Evolutionary conservation across 192 early-diverging fungal species (phyloP), one percentile per base, ranked within the genome.

Genomic region (Allomyces javanicus): DNA sequence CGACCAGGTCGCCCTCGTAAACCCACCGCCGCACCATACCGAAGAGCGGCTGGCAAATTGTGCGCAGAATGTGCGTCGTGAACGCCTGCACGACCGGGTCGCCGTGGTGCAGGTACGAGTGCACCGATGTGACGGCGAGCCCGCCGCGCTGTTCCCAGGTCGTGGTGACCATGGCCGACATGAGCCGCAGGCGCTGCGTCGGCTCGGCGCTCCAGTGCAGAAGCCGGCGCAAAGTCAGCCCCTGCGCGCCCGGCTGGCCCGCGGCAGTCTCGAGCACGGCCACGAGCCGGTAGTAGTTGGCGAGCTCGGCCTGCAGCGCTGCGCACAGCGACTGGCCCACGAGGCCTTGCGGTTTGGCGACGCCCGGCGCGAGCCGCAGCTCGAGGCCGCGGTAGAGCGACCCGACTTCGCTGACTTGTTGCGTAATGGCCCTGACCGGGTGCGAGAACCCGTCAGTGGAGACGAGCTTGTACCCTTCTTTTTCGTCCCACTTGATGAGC

Each of bases 1-100:
- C 96, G 23, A 87, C 85, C 55, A 99, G 77, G 74, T 94, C 93
- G 27, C 96, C 96, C 65, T 91, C 87, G 44, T 88, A 92, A 21
- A 99, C 83, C 96, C 96, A 99, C 33, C 83, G 81, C 63, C 82
- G 80, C 21, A 99, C 78, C 79, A 92, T 93, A 65, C 83, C 81
- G 71, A 85, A 93, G 72, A 99, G 96, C n/a, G 96, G 96, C 44
- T 75, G 76, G 0, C 92, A 86, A 1, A 89, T 79, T 62, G 85
- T 78, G 68, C 82, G 81, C 45, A 97, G 74, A 66, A 94, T 79
- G 25, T 83, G 72, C 45, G 81, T 75, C 12, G 91, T 84, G 72
- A 92, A 92, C 24, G 81, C 62, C 67, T 87, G 82, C 64, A 90
- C 83, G 26, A 90, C 84, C 14, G 96, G 92, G 70, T 99, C 94